A percentile compares a stretch with the other conserved stretches of the same genome.
Evolutionary conservation across 176 grass and related monocot species (phyloP).

Genomic region (Avena eriantha): DNA sequence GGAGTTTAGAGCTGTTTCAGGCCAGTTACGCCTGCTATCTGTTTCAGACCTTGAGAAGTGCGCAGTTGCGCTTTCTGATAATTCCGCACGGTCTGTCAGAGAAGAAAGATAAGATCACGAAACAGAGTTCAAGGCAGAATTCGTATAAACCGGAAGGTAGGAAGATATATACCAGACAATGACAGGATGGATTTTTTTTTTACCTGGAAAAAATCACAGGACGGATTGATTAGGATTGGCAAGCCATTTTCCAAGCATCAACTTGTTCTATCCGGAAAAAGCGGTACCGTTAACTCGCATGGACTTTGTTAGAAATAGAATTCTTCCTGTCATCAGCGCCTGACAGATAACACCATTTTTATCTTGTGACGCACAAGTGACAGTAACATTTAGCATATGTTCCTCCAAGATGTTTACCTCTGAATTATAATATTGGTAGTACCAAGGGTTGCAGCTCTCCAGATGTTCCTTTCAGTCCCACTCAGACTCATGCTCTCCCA

Average conservation of each 20-base stretch:
- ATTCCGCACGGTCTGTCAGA: background rate
- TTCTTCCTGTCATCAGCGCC: background rate
- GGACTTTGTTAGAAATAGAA: background rate
- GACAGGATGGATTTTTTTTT: background rate
- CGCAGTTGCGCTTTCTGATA: background rate
- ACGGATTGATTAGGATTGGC: background rate
- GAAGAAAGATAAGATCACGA: background rate
- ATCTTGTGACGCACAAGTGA: background rate
- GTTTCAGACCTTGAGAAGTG: too few relatives aligned
- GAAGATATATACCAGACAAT: too few relatives aligned
- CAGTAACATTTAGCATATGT: background rate
- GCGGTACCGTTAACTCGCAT: background rate
- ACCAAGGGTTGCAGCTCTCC: background rate
- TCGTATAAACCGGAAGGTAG: too few relatives aligned
- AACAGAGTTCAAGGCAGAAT: background rate
- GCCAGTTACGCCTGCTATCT: background rate
- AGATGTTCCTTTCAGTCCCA: background rate
- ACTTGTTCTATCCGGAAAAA: background rate
- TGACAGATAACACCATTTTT: too few relatives aligned
- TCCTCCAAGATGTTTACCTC: too few relatives aligned
- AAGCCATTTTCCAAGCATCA: background rate
- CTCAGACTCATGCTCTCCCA: background rate
- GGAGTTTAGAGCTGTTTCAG: background rate
- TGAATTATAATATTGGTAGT: background rate
- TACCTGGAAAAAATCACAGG: background rate